Conservation (phyloP, 2,329 filamentous ascomycete genomes). For the Aspergillus fumigatus region DNA sequence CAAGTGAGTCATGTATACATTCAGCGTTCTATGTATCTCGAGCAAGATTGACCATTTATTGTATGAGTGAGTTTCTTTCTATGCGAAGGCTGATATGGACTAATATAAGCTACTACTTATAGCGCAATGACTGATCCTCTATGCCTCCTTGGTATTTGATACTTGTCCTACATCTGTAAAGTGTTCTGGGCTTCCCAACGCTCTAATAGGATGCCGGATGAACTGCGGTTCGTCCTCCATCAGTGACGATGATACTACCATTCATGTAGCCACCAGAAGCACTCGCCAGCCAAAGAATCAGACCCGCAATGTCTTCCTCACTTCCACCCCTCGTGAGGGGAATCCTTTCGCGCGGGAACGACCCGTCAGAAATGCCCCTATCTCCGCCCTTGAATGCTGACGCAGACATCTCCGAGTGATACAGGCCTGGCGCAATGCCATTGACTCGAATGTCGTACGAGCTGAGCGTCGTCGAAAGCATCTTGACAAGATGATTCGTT, state of each 20-base stretch:
- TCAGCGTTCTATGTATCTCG: neutral
- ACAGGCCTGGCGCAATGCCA: constrained; percentile 51
- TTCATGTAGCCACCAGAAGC: constrained; percentile 63
- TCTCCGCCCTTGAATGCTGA: constrained; percentile 42
- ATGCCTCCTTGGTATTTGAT: neutral
- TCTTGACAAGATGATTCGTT: constrained; percentile 47
- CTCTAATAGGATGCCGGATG: constrained; percentile 52
- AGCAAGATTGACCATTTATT: neutral
- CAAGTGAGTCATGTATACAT: neutral
- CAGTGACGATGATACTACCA: constrained; percentile 58
- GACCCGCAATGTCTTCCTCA: constrained; percentile 60
- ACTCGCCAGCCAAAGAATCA: constrained; percentile 62
- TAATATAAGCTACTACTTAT: neutral
- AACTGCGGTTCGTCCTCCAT: constrained; percentile 57
- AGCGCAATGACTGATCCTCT: neutral
- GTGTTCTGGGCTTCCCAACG: neutral
- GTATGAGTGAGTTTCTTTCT: neutral
- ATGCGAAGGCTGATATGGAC: neutral
- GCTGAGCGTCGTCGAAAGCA: constrained; percentile 41
- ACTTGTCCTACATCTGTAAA: neutral
- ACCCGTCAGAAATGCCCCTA: constrained; percentile 35
- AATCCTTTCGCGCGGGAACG: constrained; percentile 42
- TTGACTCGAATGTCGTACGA: constrained; percentile 46
- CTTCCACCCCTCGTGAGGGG: constrained; percentile 59
- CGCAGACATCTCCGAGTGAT: constrained; percentile 58